A percentile compares a stretch with the other conserved stretches of the same genome.
Evolutionary conservation across 2,329 filamentous ascomycete genomes (phyloP).

Genomic region (Exophiala xenobiotica): DNA sequence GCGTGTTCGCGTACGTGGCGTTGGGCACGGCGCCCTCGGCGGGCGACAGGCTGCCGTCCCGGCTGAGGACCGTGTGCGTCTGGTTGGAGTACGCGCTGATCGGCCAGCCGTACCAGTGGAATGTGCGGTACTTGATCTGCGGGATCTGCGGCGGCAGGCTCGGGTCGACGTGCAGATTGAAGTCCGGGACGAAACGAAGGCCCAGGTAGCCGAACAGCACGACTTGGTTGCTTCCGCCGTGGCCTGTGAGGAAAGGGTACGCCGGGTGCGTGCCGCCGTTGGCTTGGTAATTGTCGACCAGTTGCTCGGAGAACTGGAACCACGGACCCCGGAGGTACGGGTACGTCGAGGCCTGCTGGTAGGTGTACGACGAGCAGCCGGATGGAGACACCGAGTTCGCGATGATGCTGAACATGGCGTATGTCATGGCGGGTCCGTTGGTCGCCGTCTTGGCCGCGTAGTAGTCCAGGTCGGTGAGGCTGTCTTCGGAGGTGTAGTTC

Average conservation of each 20-base stretch:
- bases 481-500: conserved; percentile 51
- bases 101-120: conserved; percentile 67
- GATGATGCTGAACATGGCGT: conserved; percentile 66
- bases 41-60: conserved; percentile 43
- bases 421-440: conserved; percentile 72
- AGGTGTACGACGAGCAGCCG: conserved; percentile 68
- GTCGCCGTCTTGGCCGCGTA: conserved; percentile 68
- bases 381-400: conserved; percentile 65
- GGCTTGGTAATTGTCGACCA: conserved; percentile 57
- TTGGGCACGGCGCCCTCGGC: conserved; percentile 54
- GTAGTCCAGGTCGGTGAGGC: conserved; percentile 62
- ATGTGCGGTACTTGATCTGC: conserved; percentile 59
- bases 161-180: conserved; percentile 60
- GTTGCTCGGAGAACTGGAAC: conserved; percentile 70
- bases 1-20: conserved; percentile 49
- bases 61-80: conserved; percentile 63
- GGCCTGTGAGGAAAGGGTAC: conserved; percentile 69
- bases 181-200: conserved; percentile 58
- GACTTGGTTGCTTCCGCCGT: conserved; percentile 68
- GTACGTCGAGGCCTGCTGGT: conserved; percentile 61
- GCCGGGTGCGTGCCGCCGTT: conserved; percentile 69
- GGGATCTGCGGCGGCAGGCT: conserved; percentile 65
- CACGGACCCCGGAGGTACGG: conserved; percentile 67
- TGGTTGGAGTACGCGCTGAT: conserved; percentile 61
- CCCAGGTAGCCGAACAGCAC: conserved; percentile 68